Percentiles rank a stretch among this genome's conserved stretches.
These are phyloP conservation scores for Daldinia eschscholtzii DNA, from an alignment of 2,329 filamentous ascomycete species.

Conservation along the genomic window DNA sequence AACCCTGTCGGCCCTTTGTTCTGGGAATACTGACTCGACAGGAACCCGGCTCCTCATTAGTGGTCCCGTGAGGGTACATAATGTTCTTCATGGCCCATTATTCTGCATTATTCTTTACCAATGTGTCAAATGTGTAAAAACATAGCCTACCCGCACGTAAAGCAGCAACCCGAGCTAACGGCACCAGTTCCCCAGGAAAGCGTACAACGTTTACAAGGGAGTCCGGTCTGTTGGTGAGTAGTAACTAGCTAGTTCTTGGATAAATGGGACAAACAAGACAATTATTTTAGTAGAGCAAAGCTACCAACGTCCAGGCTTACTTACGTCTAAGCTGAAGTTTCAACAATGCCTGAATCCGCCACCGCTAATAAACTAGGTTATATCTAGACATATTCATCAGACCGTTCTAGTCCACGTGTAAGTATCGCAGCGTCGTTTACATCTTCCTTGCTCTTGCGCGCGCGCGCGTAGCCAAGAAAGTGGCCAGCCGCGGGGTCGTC, in stretches of 20 bases:
- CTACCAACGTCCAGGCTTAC: background rate
- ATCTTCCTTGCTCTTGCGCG: constrained; percentile 19
- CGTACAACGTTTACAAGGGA: constrained; percentile 15
- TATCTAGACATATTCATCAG: constrained; percentile 23
- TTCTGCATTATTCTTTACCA: constrained; percentile 1
- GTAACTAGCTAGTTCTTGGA: background rate
- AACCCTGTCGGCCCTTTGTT: constrained; percentile 40
- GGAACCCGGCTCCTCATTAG: constrained; percentile 8
- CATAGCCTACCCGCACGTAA: constrained; percentile 5
- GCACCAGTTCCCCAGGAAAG: constrained; percentile 34
- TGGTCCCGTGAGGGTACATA: constrained; percentile 20
- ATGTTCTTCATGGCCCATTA: constrained; percentile 4
- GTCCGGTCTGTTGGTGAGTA: constrained; percentile 6
- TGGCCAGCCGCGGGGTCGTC: constrained; percentile 20
- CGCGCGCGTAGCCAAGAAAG: constrained; percentile 17
- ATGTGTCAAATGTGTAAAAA: constrained; percentile 10
- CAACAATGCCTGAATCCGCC: constrained; percentile 21
- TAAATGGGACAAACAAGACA: background rate
- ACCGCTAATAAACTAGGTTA: constrained; percentile 30
- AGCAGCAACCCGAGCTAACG: constrained; percentile 36
- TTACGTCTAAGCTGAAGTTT: constrained; percentile 16
- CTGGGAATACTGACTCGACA: constrained; percentile 42
- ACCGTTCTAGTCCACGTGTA: constrained; percentile 28
- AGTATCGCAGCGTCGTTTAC: constrained; percentile 26
- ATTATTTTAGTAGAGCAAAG: background rate